Evolutionary conservation across 2,329 filamentous ascomycete species (phyloP), one percentile per base, ranked within the genome.

Genomic region (Tolypocladium tundrense): DNA sequence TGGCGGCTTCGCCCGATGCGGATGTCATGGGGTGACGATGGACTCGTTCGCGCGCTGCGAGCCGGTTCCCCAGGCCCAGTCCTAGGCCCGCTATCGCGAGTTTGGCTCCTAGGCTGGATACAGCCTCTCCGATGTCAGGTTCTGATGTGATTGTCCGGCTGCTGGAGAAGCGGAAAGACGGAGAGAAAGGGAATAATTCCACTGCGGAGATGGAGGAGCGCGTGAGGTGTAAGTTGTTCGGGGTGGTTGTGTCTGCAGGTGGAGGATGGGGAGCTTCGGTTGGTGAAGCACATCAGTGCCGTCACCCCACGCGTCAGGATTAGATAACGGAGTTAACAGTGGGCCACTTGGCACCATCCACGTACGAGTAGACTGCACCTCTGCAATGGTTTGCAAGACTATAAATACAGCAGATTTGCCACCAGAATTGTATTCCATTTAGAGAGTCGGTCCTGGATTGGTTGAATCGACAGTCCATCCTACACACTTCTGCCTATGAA

Each of bases 21-120:
- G 69, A 62, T 67, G 69, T 69, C 72, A 74, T 74, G 66, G 65
- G 66, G 64, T 51, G 57, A 57, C 19, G 58, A 41, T 42, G 37
- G 37, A 42, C 41, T 37, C 19, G 54, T 48, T 35, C 8, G 45
- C 45, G 27, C 45, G 27, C 27, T 6, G 9, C 27, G 31, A 33
- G 31, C 31, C 31, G 48, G 48, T 9, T 51, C 19, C 27, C 48
- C 48, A 16, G 27, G 21, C 48, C 16, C 27, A 13, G 45, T n/a
- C 45, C 24, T 27, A 33, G 27, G 31, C 39, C 14, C 24, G 3
- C 53, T 52, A 19, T 48, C 21, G 43, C 48, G 48, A 21, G 6
- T 19, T 4, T 4, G 48, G 48, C 31, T 52, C 45, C 45, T 10
- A 2, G 27, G 5, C 14, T n/a, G 48, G 16, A 16, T 48, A 16